Evolutionary conservation across 345 rosid species (phyloP).

Genomic region (Salix caprea): DNA sequence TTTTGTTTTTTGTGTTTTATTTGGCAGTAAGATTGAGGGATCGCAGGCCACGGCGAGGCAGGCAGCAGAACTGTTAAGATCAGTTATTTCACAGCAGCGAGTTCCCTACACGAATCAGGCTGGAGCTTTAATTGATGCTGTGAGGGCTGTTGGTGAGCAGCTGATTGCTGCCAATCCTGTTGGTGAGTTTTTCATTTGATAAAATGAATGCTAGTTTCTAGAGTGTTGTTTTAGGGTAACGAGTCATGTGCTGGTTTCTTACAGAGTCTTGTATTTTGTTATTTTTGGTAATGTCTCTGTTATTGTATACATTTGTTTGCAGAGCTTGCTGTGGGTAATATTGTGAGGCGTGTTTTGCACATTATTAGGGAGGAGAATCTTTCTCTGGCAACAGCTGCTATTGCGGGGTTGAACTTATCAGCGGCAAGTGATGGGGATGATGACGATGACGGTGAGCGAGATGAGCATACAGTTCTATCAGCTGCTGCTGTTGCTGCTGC

Average conservation of each 20-base stretch:
- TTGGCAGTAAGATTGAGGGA: conserved; percentile 85
- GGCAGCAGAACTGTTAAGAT: conserved; percentile 77
- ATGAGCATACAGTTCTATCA: conserved; percentile 60
- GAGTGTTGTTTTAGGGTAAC: background rate
- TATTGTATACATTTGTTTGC: conserved; percentile 24
- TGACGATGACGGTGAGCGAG: conserved; percentile 35
- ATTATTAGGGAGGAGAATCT: conserved; percentile 95
- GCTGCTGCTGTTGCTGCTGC: conserved; percentile 94
- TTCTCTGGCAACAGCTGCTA: conserved; percentile 68
- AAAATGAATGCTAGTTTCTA: background rate
- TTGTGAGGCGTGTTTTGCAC: conserved; percentile 91
- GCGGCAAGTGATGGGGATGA: conserved; percentile 78
- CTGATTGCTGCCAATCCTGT: conserved; percentile 88
- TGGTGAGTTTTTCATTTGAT: conserved; percentile 39
- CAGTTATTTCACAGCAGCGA: conserved; percentile 85
- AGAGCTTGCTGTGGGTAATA: conserved; percentile 98
- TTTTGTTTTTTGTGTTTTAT: background rate
- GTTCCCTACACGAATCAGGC: conserved; percentile 82
- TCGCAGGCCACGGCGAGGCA: conserved; percentile 87
- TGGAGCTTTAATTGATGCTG: conserved; percentile 75
- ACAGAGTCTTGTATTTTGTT: background rate
- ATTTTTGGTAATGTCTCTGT: background rate
- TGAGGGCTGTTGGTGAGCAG: conserved; percentile 70
- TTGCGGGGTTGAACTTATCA: conserved; percentile 63
- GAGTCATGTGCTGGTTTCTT: too few species aligned